These are phyloP conservation scores for Metarhizium humberi DNA, from an alignment of 2,329 filamentous ascomycete genomes.

Conservation along the genomic window DNA sequence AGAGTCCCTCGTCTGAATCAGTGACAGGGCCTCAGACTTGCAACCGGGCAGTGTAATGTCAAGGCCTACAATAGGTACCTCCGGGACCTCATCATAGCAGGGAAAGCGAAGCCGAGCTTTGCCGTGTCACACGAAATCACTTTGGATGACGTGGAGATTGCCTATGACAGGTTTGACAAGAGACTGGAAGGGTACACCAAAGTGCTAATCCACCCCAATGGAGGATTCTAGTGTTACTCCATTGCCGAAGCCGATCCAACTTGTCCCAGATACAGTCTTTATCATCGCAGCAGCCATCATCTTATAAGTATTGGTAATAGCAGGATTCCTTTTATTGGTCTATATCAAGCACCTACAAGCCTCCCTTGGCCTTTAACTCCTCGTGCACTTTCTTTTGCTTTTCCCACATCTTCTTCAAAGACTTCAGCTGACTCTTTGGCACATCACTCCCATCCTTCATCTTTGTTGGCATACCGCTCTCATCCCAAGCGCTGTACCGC, in stretches of 20 bases:
- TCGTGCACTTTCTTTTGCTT: conserved; percentile 80
- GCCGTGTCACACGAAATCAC: conserved; percentile 56
- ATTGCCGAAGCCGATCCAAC: no score
- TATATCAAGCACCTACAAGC: conserved; percentile 1
- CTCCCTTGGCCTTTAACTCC: conserved; percentile 25
- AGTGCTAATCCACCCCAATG: conserved; percentile 58
- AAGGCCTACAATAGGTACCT: conserved; percentile 59
- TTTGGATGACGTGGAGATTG: conserved; percentile 49
- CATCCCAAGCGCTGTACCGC: conserved; percentile 69
- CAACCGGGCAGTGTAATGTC: conserved; percentile 58
- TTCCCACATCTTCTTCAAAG: conserved; percentile 82
- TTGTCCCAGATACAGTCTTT: no score
- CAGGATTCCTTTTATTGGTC: neutral
- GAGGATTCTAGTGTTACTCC: conserved; percentile 13
- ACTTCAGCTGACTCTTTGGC: conserved; percentile 71
- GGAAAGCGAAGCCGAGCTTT: conserved; percentile 56
- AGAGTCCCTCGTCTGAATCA: no score
- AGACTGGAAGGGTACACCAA: conserved; percentile 59
- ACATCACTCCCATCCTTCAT: conserved; percentile 71
- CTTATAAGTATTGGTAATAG: no score
- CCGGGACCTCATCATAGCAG: conserved; percentile 54
- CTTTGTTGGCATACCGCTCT: conserved; percentile 69
- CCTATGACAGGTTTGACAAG: conserved; percentile 59
- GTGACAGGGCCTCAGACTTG: conserved; percentile 44
- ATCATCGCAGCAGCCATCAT: no score